Base-by-base conservation (phyloP, 441 rosid species). In the Populus hybrid region DNA sequence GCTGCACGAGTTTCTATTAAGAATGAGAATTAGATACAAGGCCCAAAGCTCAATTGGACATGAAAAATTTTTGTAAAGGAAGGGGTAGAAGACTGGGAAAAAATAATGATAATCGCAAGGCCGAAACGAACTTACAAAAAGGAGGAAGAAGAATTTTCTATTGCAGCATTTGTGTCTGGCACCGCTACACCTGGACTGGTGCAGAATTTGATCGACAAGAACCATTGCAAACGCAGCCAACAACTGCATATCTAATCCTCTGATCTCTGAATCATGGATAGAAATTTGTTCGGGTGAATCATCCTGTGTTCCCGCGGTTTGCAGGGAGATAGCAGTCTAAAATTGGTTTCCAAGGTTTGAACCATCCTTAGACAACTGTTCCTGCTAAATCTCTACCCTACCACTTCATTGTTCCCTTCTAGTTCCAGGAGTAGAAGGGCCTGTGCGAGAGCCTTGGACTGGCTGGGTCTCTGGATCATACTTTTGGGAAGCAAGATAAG, bases 401-500 rank as follows among this genome's bases (percentile, higher is more conserved):
- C 76, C 31, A 26, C 9, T 73, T 85, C 84, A 84, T 72, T 70
- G 77, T 66, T 88, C 87, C 81, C 86, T 80, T 88, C 88, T 85
- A 66, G 77, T 76, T 83, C 91, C 83, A 2, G 90, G 90, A 69
- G 90, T 86, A 11, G 88, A 83, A 14, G 88, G 61, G 72, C 82
- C 78, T 0, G 82, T 74, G 56, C 85, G 87, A 38, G 81, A 75
- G 67, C 71, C 73, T 72, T 84, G 86, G 72, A 74, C 80, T 5
- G 84, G 83, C 61, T 80, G 86, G 1, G 83, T 78, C 35, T 85
- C 87, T 1, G 90, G 90, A 69, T 82, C 89, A 35, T 82, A 88
- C 59, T 82, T 90, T 21, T 94, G 94, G 45, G 88, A 84, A 16
- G 99, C 99, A 74, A 96, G 97, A 77, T 92, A 91, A 59, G 83